phyloP scores from a whole-genome alignment of 2,329 filamentous ascomycete genomes.

The Teratosphaeria pseudoeucalypti region DNA sequence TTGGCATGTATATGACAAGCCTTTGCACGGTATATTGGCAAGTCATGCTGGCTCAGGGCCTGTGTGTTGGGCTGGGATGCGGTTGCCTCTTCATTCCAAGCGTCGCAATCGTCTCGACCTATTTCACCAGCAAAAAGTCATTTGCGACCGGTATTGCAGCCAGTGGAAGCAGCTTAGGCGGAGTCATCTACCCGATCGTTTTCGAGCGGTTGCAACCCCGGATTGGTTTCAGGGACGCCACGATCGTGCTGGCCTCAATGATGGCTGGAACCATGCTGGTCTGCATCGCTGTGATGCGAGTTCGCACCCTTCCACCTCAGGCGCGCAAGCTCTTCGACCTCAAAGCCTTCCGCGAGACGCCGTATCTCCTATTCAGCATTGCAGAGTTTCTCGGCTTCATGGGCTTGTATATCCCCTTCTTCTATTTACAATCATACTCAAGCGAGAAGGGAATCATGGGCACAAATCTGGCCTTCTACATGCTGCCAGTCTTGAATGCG shows the following conservation, averaged over 20 bases:
- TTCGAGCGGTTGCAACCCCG: not conserved
- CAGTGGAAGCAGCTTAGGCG: conserved; percentile 2
- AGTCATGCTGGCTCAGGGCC: conserved; percentile 38
- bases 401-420: not conserved
- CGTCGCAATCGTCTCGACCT: conserved; percentile 30
- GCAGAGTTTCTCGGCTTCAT: not conserved
- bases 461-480: conserved; percentile 47
- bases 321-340: conserved; percentile 34
- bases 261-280: not conserved
- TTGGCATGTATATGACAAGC: not conserved
- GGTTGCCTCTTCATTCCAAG: conserved; percentile 37
- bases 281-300: conserved; percentile 17
- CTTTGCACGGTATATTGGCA: conserved; percentile 32
- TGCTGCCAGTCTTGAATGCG: conserved; percentile 55
- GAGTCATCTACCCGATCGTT: not conserved
- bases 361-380: conserved; percentile 17
- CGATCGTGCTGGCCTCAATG: no score
- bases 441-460: conserved; percentile 20
- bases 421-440: not conserved
- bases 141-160: conserved; percentile 3
- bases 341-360: conserved; percentile 28
- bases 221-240: not conserved
- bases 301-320: conserved; percentile 4
- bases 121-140: conserved; percentile 1
- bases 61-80: conserved; percentile 27